Conservation (phyloP, 352 stramenopile genomes). For the Aphanomyces invadans region DNA sequence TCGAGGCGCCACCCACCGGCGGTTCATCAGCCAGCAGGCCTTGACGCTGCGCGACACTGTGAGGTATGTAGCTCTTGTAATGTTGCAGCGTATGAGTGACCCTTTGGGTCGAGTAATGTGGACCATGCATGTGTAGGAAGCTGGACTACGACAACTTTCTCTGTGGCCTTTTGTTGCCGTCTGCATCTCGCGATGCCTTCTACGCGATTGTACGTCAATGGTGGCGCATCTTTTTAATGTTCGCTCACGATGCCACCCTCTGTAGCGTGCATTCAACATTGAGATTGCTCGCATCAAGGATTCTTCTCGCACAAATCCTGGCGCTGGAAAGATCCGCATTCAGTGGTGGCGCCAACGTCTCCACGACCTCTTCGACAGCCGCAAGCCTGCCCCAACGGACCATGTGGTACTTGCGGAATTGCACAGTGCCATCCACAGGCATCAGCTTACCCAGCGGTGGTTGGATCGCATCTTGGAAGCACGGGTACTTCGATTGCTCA, state of each 20-base stretch:
- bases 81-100: neutral
- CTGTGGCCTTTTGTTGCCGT: constrained; percentile 59
- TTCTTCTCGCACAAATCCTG: constrained; percentile 71
- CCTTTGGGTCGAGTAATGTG: no score
- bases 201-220: constrained; percentile 62
- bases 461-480: constrained; percentile 88
- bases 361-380: constrained; percentile 49
- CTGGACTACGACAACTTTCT: constrained; percentile 82
- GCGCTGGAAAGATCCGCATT: constrained; percentile 84
- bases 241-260: neutral
- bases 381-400: constrained; percentile 28
- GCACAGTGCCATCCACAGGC: constrained; percentile 48
- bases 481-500: constrained; percentile 32
- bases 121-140: constrained; percentile 38
- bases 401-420: constrained; percentile 69
- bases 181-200: constrained; percentile 51
- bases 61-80: constrained; percentile 6
- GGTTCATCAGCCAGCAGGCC: constrained; percentile 16
- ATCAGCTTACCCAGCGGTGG: constrained; percentile 81
- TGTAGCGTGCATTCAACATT: constrained; percentile 81
- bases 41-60: constrained; percentile 19
- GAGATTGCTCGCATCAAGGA: constrained; percentile 88
- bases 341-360: constrained; percentile 89
- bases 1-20: constrained; percentile 13
- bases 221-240: neutral